Conservation (phyloP, 164 flowering plant genomes). For the Brasenia schreberi region DNA sequence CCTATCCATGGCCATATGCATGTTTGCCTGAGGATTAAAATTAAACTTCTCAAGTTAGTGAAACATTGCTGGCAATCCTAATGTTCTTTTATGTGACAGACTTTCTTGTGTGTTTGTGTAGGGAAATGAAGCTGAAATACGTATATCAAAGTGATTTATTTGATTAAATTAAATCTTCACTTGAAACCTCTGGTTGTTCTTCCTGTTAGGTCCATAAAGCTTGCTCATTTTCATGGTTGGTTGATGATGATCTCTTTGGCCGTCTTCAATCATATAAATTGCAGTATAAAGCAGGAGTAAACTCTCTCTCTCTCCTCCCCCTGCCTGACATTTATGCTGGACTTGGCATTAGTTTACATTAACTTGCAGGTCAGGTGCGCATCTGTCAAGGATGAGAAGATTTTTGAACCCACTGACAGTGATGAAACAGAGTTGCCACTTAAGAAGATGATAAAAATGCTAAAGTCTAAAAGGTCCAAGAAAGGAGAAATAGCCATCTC, state of each 20-base stretch:
- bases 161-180: too few species aligned
- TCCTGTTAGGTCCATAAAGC: slow-evolving; percentile 28
- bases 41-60: too few species aligned
- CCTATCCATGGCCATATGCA: too few species aligned
- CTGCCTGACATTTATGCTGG: not conserved
- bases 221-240: slow-evolving; percentile 51
- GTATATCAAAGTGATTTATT: too few species aligned
- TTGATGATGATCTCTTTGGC: slow-evolving; percentile 41
- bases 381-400: slow-evolving; percentile 26
- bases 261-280: slow-evolving; percentile 66
- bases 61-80: too few species aligned
- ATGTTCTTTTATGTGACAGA: too few species aligned
- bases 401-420: slow-evolving; percentile 34
- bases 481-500: slow-evolving; percentile 24
- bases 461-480: slow-evolving; percentile 51
- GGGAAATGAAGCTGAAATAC: too few species aligned
- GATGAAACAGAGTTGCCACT: slow-evolving; percentile 79
- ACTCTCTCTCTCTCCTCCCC: slow-evolving; percentile 1
- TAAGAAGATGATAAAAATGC: slow-evolving; percentile 51
- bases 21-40: too few species aligned
- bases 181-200: too few species aligned
- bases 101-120: too few species aligned
- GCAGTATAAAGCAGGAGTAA: slow-evolving; percentile 39
- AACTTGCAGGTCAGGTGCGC: slow-evolving; percentile 30
- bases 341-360: too few species aligned